These are phyloP conservation scores for Geotrichum carabidarum DNA, from an alignment of 1,139 yeast genomes.

Conservation along the genomic window DNA sequence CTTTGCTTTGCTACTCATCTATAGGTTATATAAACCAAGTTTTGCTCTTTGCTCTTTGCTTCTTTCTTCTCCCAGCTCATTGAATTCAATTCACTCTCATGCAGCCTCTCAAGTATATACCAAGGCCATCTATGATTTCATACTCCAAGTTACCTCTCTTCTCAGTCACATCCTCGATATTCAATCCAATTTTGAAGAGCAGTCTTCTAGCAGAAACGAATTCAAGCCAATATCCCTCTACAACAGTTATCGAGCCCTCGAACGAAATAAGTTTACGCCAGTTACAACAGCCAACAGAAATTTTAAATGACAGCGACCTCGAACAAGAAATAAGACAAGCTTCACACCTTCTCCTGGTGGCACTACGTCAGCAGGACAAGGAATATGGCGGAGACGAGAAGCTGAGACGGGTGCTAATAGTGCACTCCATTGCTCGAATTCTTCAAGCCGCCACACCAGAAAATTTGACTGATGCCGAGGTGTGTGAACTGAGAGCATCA, in stretches of 20 bases:
- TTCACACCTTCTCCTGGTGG: constrained; percentile 11
- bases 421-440: constrained; percentile 12
- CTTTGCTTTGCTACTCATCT: too few species aligned
- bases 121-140: neutral
- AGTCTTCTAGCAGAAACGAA: neutral
- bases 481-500: constrained; percentile 9
- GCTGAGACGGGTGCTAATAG: constrained; percentile 8
- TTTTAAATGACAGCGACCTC: neutral
- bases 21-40: too few species aligned
- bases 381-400: constrained; percentile 8
- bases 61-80: neutral
- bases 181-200: constrained; percentile 2
- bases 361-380: constrained; percentile 8
- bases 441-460: constrained; percentile 9
- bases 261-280: neutral
- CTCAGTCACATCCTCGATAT: neutral
- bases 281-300: neutral
- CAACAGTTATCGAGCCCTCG: neutral
- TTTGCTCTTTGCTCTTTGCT: neutral
- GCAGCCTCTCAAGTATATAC: neutral
- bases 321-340: constrained; percentile 15
- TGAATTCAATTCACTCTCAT: neutral
- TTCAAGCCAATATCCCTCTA: neutral
- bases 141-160: neutral
- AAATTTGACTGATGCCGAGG: constrained; percentile 10